Evolutionary conservation across 345 rosid genomes (phyloP), one percentile per base, ranked within the genome.

Genomic region (Carallia pectinifolia): DNA sequence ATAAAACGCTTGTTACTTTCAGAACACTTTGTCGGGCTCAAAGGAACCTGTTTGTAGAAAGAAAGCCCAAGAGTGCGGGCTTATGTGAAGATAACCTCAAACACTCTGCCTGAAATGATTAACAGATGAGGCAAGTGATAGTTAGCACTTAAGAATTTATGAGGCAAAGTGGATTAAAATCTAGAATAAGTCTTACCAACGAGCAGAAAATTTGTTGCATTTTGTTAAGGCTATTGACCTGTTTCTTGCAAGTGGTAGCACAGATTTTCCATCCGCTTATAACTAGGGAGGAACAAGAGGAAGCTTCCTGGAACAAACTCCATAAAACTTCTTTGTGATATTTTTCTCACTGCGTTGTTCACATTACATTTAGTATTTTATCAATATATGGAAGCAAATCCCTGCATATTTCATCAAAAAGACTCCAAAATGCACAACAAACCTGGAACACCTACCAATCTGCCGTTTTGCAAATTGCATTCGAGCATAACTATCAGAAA

Each of bases 281-380:
- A 94, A 84, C 97, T 94, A 48, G 97, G 99, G 76, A 94, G 92
- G 87, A 92, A 94, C 47, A 92, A 84, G 59, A 94, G 97, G 66
- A 88, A 74, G 61, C 97, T 97, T 61, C 89, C 95, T 1, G 97
- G 96, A 83, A 89, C 93, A 80, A 86, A 69, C 71, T 77, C 81
- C 85, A 84, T 8, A 40, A 87, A 53, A 91, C 85, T 75, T 86
- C 93, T 83, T 92, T 92, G 72, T 90, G 74, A 23, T 96, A 84
- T 75, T 85, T 23, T 84, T 61, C 99, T 97, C 38, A 94, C 86
- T 67, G 88, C 83, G 85, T 92, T 97, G 97, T 94, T 75, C 78
- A 85, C 60, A 75, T 40, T 18, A 69, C 71, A 61, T 71, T 30
- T 33, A 64, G 34, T 6, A 23, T 4, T 29, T 65, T 27, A 50